Evolutionary conservation across 208 protist species (phyloP).

Genomic region (Entamoeba dispar): DNA sequence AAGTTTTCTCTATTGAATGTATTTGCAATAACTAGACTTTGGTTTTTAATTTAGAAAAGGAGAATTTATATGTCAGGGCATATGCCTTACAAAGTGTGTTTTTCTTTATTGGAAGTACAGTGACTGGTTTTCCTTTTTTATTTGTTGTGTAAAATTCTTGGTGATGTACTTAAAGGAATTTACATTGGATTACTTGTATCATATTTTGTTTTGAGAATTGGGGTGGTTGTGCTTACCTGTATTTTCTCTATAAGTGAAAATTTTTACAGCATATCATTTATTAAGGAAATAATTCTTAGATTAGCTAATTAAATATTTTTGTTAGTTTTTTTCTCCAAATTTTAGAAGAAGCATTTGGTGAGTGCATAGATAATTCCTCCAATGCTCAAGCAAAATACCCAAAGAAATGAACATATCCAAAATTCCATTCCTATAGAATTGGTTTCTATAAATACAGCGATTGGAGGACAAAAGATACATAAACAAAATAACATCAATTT

Average conservation of each 20-base stretch:
- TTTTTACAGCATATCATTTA: neutral
- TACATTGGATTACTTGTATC: neutral
- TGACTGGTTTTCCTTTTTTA: neutral
- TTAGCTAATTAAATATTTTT: neutral
- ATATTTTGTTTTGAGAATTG: neutral
- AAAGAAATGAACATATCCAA: neutral
- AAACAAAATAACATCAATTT: neutral
- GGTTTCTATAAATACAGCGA: neutral
- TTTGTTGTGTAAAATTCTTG: neutral
- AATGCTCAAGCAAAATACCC: neutral
- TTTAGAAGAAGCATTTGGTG: neutral
- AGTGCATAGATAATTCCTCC: neutral
- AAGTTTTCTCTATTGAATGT: neutral
- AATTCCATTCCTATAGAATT: neutral
- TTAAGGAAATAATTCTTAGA: neutral
- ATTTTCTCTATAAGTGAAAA: neutral
- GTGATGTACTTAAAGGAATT: neutral
- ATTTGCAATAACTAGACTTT: neutral
- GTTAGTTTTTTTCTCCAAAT: neutral
- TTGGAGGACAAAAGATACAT: neutral
- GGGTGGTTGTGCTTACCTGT: neutral
- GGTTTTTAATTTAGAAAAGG: neutral
- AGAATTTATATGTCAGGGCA: neutral
- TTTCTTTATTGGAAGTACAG: neutral
- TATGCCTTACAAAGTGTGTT: neutral